These are phyloP conservation scores for Neurospora sp. DNA, from an alignment of 495 filamentous ascomycete genomes.

Conservation along the genomic window DNA sequence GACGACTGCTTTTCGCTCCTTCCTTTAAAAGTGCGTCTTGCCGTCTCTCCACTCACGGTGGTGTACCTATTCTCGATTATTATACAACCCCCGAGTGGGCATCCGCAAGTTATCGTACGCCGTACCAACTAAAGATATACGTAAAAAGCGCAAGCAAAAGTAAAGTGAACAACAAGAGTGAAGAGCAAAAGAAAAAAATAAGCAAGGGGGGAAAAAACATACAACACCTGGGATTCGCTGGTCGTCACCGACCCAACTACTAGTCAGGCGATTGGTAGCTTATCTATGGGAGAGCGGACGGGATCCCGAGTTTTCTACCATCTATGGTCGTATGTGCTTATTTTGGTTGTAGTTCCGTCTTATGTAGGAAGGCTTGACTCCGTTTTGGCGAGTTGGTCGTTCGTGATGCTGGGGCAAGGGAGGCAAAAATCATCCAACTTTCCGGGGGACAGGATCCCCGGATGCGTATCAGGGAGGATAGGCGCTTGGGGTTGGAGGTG, in stretches of 20 bases:
- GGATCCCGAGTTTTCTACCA: not conserved
- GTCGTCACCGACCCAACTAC: slow-evolving; percentile 37
- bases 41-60: no score
- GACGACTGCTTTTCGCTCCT: not conserved
- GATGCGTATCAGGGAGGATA: not conserved
- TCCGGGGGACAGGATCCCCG: no score
- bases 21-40: not conserved
- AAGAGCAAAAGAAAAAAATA: no score
- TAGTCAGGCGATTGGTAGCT: slow-evolving; percentile 16
- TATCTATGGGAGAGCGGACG: no score
- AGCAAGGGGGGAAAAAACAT: slow-evolving; percentile 21
- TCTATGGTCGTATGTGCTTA: not conserved
- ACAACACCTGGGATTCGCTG: slow-evolving; percentile 35
- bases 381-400: not conserved
- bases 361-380: not conserved
- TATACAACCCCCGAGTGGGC: no score
- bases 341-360: not conserved
- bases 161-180: no score
- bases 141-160: no score
- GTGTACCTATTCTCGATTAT: no score
- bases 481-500: no score
- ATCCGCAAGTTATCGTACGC: no score
- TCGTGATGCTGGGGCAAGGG: not conserved
- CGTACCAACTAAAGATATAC: no score
- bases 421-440: no score